Conservation (phyloP, 805 yeast species). For the Sugiyamaella qingdaonensis region DNA sequence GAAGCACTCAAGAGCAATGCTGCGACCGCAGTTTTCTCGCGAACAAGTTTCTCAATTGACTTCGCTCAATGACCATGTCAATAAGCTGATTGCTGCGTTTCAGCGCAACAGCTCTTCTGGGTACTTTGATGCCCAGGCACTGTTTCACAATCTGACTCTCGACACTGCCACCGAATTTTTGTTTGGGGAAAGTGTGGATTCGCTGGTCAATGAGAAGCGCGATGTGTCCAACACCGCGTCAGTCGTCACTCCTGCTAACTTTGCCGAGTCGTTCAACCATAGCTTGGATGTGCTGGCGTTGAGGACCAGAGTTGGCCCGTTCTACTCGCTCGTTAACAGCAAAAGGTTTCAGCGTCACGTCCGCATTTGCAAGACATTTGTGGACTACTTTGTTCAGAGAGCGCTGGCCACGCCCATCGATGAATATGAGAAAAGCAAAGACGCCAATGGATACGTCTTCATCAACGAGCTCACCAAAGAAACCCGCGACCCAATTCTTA, state of each 20-base stretch:
- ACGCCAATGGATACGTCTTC: constrained; percentile 37
- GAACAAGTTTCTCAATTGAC: constrained; percentile 30
- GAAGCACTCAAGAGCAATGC: constrained; percentile 35
- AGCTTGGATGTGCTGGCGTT: constrained; percentile 22
- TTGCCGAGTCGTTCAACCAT: constrained; percentile 22
- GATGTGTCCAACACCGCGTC: background rate
- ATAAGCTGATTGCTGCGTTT: constrained; percentile 17
- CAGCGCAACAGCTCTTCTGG: constrained; percentile 8
- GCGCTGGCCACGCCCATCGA: constrained; percentile 25
- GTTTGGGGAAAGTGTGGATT: constrained; percentile 30
- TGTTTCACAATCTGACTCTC: constrained; percentile 30
- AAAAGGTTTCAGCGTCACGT: constrained; percentile 30
- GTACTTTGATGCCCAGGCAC: constrained; percentile 27
- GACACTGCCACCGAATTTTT: constrained; percentile 35
- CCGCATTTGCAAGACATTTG: constrained; percentile 27
- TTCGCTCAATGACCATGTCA: constrained; percentile 26
- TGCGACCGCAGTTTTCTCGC: constrained; percentile 34
- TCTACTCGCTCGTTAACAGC: constrained; percentile 5
- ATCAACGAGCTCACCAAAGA: constrained; percentile 44
- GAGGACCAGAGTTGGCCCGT: constrained; percentile 17
- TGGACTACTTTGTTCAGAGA: constrained; percentile 36
- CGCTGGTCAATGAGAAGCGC: constrained; percentile 15
- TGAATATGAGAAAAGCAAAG: constrained; percentile 28
- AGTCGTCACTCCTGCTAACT: constrained; percentile 13
- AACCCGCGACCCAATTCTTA: constrained; percentile 40